Evolutionary conservation across 805 yeast genomes (phyloP).

Genomic region (Hemisphaericaspora nanyangensis): DNA sequence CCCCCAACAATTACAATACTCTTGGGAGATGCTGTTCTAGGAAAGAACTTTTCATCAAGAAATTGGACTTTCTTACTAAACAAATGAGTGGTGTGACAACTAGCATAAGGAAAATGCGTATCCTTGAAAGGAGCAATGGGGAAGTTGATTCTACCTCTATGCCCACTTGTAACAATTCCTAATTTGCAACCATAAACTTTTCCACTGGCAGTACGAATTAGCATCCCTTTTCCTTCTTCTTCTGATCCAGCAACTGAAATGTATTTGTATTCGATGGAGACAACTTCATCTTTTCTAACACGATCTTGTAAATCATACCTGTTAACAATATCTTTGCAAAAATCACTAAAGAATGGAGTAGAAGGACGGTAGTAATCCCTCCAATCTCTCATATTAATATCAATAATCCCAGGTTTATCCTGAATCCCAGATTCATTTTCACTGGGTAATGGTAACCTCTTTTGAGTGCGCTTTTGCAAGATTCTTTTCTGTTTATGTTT

Average conservation of each 20-base stretch:
- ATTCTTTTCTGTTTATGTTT: constrained; percentile 38
- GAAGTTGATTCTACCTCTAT: constrained; percentile 30
- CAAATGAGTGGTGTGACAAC: constrained; percentile 37
- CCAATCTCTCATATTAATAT: constrained; percentile 41
- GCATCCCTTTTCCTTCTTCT: constrained; percentile 27
- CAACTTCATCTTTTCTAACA: constrained; percentile 32
- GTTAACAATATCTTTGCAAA: constrained; percentile 29
- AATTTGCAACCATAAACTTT: constrained; percentile 28
- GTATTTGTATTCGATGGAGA: constrained; percentile 24
- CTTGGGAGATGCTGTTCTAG: constrained; percentile 6
- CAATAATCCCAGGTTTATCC: constrained; percentile 33
- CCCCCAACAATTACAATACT: constrained; percentile 41
- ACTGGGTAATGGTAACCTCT: constrained; percentile 16
- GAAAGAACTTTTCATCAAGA: constrained; percentile 9
- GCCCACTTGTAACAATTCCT: constrained; percentile 35
- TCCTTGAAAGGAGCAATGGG: constrained; percentile 21
- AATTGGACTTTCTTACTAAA: constrained; percentile 21
- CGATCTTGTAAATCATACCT: constrained; percentile 27
- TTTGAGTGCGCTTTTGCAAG: constrained; percentile 13
- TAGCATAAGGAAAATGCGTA: constrained; percentile 15
- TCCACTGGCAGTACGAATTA: constrained; percentile 27
- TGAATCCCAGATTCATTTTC: constrained; percentile 13
- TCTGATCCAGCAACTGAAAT: constrained; percentile 19
- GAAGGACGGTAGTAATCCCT: constrained; percentile 44
- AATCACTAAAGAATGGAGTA: constrained; percentile 35